These are phyloP conservation scores for Lenwebbia sp. DNA, from an alignment of 345 rosid genomes.

Conservation along the genomic window DNA sequence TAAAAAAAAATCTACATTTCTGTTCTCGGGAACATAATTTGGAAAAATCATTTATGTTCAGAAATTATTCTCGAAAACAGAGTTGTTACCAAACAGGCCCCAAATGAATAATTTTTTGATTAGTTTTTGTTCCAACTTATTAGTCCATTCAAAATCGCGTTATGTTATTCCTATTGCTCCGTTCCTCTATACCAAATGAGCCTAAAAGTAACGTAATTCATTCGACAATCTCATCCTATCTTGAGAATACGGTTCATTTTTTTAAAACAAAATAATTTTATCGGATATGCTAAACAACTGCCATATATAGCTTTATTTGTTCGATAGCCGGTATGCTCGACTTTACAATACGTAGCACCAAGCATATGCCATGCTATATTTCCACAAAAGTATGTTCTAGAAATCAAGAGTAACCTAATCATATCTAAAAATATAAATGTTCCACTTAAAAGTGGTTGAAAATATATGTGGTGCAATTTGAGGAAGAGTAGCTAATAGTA, in stretches of 20 bases:
- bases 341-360: background rate
- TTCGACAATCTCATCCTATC: background rate
- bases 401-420: background rate
- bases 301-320: too few species aligned
- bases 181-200: background rate
- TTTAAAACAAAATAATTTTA: too few species aligned
- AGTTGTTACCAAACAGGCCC: too few species aligned
- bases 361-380: background rate
- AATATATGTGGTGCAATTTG: too few species aligned
- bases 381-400: background rate
- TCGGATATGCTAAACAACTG: too few species aligned
- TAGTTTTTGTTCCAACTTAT: background rate
- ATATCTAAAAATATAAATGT: background rate
- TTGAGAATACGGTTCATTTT: background rate
- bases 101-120: background rate
- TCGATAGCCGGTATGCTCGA: background rate
- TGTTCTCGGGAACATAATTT: too few species aligned
- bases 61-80: too few species aligned
- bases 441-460: background rate
- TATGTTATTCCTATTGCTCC: background rate
- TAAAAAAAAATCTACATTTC: too few species aligned
- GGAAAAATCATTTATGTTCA: too few species aligned
- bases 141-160: background rate
- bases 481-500: too few species aligned
- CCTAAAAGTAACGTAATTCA: background rate